Evolutionary conservation across 345 rosid genomes (phyloP).

Genomic region (Xanthoceras sorbifolium): DNA sequence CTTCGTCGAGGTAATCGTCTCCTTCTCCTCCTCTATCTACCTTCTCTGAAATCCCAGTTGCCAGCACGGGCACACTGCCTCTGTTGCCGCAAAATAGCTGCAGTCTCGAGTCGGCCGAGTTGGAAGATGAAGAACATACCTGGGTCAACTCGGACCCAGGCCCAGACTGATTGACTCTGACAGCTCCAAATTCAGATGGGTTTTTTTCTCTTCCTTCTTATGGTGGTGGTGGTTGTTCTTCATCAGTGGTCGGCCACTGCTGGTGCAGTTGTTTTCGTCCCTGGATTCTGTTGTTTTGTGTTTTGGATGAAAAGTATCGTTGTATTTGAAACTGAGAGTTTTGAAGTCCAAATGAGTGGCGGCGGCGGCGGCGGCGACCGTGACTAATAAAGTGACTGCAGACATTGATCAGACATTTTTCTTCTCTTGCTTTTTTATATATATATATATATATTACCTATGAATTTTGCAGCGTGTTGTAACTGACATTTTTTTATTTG

Average conservation of each 20-base stretch:
- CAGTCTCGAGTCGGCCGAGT: conserved; percentile 50
- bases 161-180: conserved; percentile 49
- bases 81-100: conserved; percentile 17
- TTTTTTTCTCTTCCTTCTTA: conserved; percentile 3
- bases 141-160: conserved; percentile 7
- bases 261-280: conserved; percentile 48
- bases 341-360: conserved; percentile 24
- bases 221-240: conserved; percentile 32
- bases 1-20: no score
- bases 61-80: conserved; percentile 48
- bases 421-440: no score
- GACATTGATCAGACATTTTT: no score
- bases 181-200: conserved; percentile 50
- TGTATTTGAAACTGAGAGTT: not conserved
- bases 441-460: no score
- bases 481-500: no score
- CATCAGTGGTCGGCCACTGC: conserved; percentile 62
- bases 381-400: no score
- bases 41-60: conserved; percentile 44
- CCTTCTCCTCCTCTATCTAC: no score
- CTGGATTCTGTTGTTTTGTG: conserved; percentile 29
- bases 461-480: no score
- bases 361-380: not conserved
- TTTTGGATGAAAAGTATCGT: conserved; percentile 6
- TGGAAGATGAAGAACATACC: not conserved